Percentiles rank a stretch among this genome's conserved stretches.
Evolutionary conservation across 139 green algal species (phyloP).

Genomic region (Prasinococcaceae sp.): DNA sequence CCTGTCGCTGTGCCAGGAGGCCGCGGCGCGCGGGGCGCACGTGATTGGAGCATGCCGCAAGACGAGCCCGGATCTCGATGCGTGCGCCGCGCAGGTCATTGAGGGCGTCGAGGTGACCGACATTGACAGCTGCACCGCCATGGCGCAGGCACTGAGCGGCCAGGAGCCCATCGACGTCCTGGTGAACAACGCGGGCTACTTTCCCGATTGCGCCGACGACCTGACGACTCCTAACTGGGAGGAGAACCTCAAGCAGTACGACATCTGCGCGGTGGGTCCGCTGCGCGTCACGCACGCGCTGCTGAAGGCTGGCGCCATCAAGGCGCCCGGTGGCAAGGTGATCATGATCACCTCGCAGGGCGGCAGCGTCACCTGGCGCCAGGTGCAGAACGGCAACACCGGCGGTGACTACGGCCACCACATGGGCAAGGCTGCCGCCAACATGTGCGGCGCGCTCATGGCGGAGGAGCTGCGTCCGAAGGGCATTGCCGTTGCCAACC

Average conservation of each 20-base stretch:
- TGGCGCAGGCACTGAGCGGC: not conserved
- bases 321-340: conserved; percentile 11
- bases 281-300: conserved; percentile 3
- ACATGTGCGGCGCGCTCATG: conserved; percentile 22
- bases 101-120: conserved; percentile 13
- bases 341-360: conserved; percentile 24
- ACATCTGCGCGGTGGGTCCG: conserved; percentile 19
- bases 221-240: conserved; percentile 13
- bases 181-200: conserved; percentile 28
- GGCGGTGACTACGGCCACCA: conserved; percentile 27
- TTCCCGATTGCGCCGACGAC: conserved; percentile 4
- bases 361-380: conserved; percentile 12
- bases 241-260: conserved; percentile 19
- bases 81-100: conserved; percentile 9
- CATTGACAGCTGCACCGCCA: not conserved
- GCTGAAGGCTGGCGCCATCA: conserved; percentile 1
- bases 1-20: conserved; percentile 14
- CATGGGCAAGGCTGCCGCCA: conserved; percentile 27
- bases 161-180: conserved; percentile 15
- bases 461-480: conserved; percentile 20
- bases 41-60: conserved; percentile 15
- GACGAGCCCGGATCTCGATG: conserved; percentile 11
- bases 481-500: conserved; percentile 13
- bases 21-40: conserved; percentile 7
- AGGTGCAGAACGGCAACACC: conserved; percentile 15